Conservation (phyloP, 495 filamentous ascomycete species). For the Extremus antarcticus region DNA sequence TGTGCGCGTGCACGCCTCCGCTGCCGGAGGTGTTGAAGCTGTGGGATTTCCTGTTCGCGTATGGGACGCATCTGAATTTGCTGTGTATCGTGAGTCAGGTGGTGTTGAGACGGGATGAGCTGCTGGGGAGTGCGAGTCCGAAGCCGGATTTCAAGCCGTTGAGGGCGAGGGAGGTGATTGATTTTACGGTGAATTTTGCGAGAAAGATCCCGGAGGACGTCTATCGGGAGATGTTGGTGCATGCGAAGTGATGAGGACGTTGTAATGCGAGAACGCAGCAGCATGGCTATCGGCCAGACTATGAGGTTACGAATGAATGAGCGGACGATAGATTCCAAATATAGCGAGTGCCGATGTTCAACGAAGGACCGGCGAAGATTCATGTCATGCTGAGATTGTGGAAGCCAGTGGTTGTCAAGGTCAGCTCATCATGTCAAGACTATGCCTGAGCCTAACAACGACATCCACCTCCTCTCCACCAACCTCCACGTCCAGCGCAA, state of each 20-base stretch:
- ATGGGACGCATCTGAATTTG: constrained; percentile 88
- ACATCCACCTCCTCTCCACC: not conserved
- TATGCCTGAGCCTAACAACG: too few species aligned
- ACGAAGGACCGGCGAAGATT: too few species aligned
- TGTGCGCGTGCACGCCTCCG: constrained; percentile 95
- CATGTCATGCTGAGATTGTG: too few species aligned
- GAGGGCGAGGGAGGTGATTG: constrained; percentile 58
- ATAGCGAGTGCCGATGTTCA: not conserved
- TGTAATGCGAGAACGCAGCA: too few species aligned
- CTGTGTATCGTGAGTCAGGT: constrained; percentile 96
- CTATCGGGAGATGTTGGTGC: constrained; percentile 76
- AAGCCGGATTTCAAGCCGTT: constrained; percentile 83
- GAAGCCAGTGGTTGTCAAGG: too few species aligned
- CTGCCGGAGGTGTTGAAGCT: constrained; percentile 84
- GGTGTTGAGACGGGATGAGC: constrained; percentile 70
- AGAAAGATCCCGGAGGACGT: constrained; percentile 79
- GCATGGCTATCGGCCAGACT: too few species aligned
- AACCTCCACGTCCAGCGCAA: not conserved
- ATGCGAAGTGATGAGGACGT: constrained; percentile 60
- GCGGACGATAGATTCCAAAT: too few species aligned
- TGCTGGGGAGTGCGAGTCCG: constrained; percentile 65
- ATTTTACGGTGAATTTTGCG: constrained; percentile 64
- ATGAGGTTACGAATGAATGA: too few species aligned
- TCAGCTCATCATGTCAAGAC: too few species aligned
- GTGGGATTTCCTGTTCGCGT: constrained; percentile 98